These are phyloP conservation scores for Monilinia vaccinii-corymbosi DNA, from an alignment of 2,329 filamentous ascomycete species.

Conservation along the genomic window DNA sequence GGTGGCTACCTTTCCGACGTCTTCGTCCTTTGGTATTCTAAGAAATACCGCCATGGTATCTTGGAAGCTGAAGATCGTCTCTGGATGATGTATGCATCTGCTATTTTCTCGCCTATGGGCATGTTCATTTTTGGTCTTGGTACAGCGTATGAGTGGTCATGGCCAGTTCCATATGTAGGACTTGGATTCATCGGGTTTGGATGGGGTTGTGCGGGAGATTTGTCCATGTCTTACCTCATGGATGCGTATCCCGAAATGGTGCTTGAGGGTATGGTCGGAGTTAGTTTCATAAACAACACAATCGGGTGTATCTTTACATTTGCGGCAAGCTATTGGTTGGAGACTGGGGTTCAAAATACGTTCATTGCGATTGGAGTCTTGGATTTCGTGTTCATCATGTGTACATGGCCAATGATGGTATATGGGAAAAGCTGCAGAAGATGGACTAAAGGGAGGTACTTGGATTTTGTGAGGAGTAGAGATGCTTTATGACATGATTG, in stretches of 20 bases:
- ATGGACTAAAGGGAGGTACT: slow-evolving; percentile 39
- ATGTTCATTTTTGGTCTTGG: slow-evolving; percentile 35
- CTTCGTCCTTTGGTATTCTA: slow-evolving; percentile 40
- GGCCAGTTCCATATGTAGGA: slow-evolving; percentile 45
- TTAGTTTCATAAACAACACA: slow-evolving; percentile 48
- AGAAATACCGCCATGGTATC: slow-evolving; percentile 25
- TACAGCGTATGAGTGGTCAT: slow-evolving; percentile 38
- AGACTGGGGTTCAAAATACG: slow-evolving; percentile 36
- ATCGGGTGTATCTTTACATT: slow-evolving; percentile 47
- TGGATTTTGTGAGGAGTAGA: slow-evolving; percentile 39
- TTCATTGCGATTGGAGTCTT: slow-evolving; percentile 45
- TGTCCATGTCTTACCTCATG: slow-evolving; percentile 45
- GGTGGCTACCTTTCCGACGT: slow-evolving; percentile 48
- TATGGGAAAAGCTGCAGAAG: slow-evolving; percentile 42
- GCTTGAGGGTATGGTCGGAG: slow-evolving; percentile 49
- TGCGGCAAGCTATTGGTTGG: slow-evolving; percentile 40
- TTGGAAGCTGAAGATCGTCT: slow-evolving; percentile 34
- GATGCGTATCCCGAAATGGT: slow-evolving; percentile 49
- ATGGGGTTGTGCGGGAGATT: slow-evolving; percentile 48
- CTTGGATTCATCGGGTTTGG: slow-evolving; percentile 50
- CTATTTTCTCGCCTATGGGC: slow-evolving; percentile 30
- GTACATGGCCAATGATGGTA: slow-evolving; percentile 44
- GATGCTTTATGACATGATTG: slow-evolving; percentile 27
- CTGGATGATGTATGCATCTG: slow-evolving; percentile 28
- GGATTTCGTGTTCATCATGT: slow-evolving; percentile 41